These are phyloP conservation scores for Paramarasmius palmivorus DNA, from an alignment of 1,284 basidiomycete species.

Conservation along the genomic window DNA sequence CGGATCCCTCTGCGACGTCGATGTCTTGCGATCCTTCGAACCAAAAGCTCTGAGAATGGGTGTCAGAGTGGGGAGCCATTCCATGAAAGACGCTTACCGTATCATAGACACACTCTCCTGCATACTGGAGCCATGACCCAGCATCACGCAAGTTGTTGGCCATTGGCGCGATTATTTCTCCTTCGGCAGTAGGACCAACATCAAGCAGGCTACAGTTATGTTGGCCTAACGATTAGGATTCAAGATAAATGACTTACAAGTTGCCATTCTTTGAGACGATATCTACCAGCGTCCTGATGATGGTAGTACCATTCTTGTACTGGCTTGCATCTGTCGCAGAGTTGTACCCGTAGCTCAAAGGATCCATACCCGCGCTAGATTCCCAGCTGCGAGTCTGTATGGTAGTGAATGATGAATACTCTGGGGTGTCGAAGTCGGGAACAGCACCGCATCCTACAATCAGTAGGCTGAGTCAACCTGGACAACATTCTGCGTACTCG, in stretches of 20 bases:
- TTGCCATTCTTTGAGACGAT: conserved; percentile 60
- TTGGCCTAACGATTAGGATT: background rate
- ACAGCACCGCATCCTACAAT: conserved; percentile 40
- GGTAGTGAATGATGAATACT: conserved; percentile 51
- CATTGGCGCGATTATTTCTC: conserved; percentile 49
- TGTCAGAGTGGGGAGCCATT: background rate
- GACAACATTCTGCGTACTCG: background rate
- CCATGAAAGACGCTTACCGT: conserved; percentile 35
- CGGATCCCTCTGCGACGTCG: conserved; percentile 22
- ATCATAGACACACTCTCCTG: conserved; percentile 51
- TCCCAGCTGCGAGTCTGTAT: conserved; percentile 57
- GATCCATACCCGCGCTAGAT: conserved; percentile 54
- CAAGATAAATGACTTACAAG: conserved; percentile 33
- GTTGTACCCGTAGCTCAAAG: conserved; percentile 47
- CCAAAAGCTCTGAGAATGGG: conserved; percentile 39
- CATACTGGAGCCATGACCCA: conserved; percentile 50
- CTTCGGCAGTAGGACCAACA: conserved; percentile 54
- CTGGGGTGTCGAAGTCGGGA: conserved; percentile 58
- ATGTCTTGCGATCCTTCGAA: conserved; percentile 39
- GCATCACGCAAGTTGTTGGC: conserved; percentile 46
- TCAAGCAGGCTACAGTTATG: conserved; percentile 42
- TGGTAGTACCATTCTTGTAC: conserved; percentile 49
- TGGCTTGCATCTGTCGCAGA: conserved; percentile 38
- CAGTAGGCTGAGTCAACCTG: background rate
- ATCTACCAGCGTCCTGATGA: conserved; percentile 53